phyloP scores from a whole-genome alignment of 306 rosid genomes.

The Rosa persica region DNA sequence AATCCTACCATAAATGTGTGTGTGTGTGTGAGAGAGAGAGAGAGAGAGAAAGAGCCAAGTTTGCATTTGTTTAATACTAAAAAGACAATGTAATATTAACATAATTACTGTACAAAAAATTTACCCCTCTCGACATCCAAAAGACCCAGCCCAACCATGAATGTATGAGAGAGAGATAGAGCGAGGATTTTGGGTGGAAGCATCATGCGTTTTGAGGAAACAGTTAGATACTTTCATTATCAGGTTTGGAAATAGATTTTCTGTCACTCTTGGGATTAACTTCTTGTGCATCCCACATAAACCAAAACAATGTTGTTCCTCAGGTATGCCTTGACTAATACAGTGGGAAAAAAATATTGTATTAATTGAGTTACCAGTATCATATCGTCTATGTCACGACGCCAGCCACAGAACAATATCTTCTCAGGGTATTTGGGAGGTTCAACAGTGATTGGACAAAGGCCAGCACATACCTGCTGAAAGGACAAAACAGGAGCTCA shows the following conservation, averaged over 20 bases:
- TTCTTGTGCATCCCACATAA: not conserved
- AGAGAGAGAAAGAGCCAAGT: too few species aligned
- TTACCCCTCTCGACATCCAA: too few species aligned
- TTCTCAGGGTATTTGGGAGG: conserved; percentile 92
- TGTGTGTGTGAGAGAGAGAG: too few species aligned
- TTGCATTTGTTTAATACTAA: too few species aligned
- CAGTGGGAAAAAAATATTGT: not conserved
- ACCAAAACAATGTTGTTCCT: not conserved
- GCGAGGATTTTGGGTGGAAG: not conserved
- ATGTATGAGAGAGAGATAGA: not conserved
- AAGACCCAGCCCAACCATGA: too few species aligned
- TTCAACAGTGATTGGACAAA: conserved; percentile 51
- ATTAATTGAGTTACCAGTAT: conserved; percentile 66
- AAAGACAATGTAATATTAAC: too few species aligned
- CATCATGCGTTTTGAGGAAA: not conserved
- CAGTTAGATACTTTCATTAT: too few species aligned
- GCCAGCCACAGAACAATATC: conserved; percentile 98
- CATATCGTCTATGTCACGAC: conserved; percentile 98
- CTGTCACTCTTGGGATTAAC: not conserved
- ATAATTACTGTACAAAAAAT: too few species aligned
- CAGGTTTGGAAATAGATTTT: not conserved
- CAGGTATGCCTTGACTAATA: not conserved
- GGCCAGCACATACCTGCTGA: conserved; percentile 58
- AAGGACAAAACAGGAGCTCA: conserved; percentile 31
- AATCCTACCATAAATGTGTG: too few species aligned